These are phyloP conservation scores for Debaryomycetaceae sp. DNA, from an alignment of 1,139 yeast genomes.

Conservation along the genomic window DNA sequence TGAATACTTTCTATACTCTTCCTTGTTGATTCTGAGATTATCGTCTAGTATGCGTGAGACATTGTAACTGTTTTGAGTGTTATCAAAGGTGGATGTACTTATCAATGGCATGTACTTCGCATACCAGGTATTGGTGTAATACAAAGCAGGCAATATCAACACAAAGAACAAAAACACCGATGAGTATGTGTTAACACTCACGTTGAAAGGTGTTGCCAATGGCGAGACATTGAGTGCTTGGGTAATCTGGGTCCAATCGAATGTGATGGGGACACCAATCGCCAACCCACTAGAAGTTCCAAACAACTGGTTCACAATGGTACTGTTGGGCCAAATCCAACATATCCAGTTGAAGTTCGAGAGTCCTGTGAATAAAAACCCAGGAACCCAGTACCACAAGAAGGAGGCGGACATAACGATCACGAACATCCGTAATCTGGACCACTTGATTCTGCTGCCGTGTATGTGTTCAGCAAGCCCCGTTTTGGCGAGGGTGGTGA, in stretches of 20 bases:
- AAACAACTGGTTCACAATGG: constrained; percentile 50
- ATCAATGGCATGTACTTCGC: constrained; percentile 51
- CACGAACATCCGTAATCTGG: constrained; percentile 19
- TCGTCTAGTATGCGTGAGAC: constrained; percentile 25
- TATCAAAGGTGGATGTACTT: constrained; percentile 39
- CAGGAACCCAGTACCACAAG: constrained; percentile 22
- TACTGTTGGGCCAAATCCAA: constrained; percentile 29
- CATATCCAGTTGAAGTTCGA: constrained; percentile 28
- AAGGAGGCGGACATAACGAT: constrained; percentile 15
- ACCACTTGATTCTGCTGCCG: constrained; percentile 7
- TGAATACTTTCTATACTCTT: constrained; percentile 28
- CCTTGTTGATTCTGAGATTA: constrained; percentile 15
- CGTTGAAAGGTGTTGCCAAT: constrained; percentile 18
- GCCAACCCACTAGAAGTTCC: constrained; percentile 53
- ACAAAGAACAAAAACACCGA: constrained; percentile 37
- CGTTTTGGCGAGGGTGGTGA: constrained; percentile 17
- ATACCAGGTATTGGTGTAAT: constrained; percentile 50
- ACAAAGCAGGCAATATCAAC: constrained; percentile 43
- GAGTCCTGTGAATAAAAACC: constrained; percentile 31
- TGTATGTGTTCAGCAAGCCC: constrained; percentile 12
- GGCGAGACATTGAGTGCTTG: constrained; percentile 17
- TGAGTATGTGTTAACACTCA: constrained; percentile 16
- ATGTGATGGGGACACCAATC: constrained; percentile 46
- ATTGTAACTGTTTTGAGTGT: constrained; percentile 41
- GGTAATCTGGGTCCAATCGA: constrained; percentile 56